Evolutionary conservation across 108 stramenopile genomes (phyloP).

Genomic region (Skeletonema grethae): DNA sequence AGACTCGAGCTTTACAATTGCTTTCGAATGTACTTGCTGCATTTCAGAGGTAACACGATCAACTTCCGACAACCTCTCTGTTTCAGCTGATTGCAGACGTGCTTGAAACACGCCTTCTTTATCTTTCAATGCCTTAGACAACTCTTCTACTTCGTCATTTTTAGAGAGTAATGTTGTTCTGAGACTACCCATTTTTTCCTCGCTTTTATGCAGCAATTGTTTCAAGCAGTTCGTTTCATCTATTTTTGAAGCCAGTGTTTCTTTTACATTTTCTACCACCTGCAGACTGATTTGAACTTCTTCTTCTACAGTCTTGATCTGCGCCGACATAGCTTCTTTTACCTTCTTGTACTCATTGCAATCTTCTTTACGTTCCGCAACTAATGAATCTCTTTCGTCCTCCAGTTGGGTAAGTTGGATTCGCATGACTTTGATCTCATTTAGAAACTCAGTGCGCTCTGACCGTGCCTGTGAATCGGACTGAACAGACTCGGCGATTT

Average conservation of each 20-base stretch:
- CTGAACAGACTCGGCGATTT: not conserved
- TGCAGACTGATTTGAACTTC: not conserved
- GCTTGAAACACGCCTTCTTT: not conserved
- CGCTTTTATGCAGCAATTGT: not conserved
- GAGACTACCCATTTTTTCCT: not conserved
- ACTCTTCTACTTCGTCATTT: not conserved
- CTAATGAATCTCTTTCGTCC: not conserved
- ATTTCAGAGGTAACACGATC: not conserved
- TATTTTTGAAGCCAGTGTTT: not conserved
- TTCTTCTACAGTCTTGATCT: not conserved
- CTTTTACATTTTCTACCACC: not conserved
- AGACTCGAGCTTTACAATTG: not conserved
- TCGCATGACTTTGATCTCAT: not conserved
- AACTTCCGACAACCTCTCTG: not conserved
- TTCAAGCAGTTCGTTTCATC: not conserved
- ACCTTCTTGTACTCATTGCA: not conserved
- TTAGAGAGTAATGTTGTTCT: not conserved
- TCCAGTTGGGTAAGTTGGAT: slow-evolving; percentile 1
- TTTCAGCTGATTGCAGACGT: not conserved
- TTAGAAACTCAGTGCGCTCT: not conserved
- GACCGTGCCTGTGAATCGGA: not conserved
- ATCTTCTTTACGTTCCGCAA: not conserved
- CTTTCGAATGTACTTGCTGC: not conserved
- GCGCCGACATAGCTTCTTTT: not conserved
- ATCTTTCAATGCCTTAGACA: not conserved